A percentile compares a stretch with the other conserved stretches of the same genome.
These are phyloP conservation scores for Epichloe typhina DNA, from an alignment of 2,329 filamentous ascomycete genomes.

Conservation along the genomic window DNA sequence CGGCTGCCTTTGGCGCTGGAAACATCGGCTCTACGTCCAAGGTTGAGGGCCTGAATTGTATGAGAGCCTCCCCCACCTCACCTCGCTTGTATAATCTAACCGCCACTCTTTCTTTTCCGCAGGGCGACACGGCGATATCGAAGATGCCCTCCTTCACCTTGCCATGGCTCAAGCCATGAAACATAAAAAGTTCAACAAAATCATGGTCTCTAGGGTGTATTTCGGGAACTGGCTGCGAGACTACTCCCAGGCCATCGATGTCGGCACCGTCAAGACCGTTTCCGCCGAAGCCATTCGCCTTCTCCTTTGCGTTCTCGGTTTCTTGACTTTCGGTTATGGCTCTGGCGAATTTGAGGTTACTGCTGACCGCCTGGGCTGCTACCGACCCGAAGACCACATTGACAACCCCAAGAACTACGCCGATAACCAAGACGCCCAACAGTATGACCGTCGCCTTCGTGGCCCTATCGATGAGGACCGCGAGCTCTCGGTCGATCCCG, in stretches of 20 bases:
- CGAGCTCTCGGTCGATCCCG: constrained; percentile 66
- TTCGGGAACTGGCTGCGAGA: constrained; percentile 94
- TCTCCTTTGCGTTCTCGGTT: constrained; percentile 76
- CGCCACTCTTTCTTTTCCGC: constrained; percentile 1
- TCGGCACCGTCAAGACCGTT: constrained; percentile 82
- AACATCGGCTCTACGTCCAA: constrained; percentile 74
- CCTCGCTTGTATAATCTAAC: not conserved
- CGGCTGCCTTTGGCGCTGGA: constrained; percentile 72
- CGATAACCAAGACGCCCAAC: constrained; percentile 72
- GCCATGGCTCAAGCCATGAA: constrained; percentile 39
- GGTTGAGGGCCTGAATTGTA: constrained; percentile 73
- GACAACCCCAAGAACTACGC: constrained; percentile 81
- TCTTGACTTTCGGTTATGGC: constrained; percentile 77
- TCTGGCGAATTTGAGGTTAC: constrained; percentile 79
- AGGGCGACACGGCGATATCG: constrained; percentile 84
- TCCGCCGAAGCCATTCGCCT: constrained; percentile 85
- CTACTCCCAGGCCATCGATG: constrained; percentile 88
- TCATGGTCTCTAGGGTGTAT: constrained; percentile 80
- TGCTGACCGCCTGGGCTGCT: constrained; percentile 68
- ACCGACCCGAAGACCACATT: constrained; percentile 63
- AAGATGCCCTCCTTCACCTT: constrained; percentile 72
- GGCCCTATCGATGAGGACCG: constrained; percentile 65
- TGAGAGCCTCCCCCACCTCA: constrained; percentile 14
- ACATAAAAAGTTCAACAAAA: constrained; percentile 74
- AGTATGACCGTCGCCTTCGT: constrained; percentile 70